Evolutionary conservation across 2,329 filamentous ascomycete genomes (phyloP), one percentile per base, ranked within the genome.

Genomic region (Fusarium cyanostomum): DNA sequence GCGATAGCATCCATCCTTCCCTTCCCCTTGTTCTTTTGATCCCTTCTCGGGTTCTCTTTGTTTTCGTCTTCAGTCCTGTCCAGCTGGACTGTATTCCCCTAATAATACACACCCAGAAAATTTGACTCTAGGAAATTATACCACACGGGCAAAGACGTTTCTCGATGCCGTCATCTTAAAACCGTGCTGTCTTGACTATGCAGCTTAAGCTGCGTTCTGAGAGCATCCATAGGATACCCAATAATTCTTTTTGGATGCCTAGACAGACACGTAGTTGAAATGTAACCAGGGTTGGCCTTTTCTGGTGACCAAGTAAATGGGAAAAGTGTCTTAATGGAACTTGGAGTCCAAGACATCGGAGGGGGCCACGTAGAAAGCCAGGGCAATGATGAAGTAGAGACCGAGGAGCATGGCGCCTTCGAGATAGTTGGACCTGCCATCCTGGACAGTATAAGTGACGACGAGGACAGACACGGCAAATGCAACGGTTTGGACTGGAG

Each of bases 371-470:
- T 83, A 87, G 71, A 87, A 87, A 13, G 85, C 85, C 30, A 87
- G 74, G 5, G 85, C 85, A 59, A 88, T 87, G 67, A 88, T 87
- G 43, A 82, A 69, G 71, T 87, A 88, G 13, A 88, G 77, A 45
- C 77, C 78, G 54, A 80, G 71, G 42, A 80, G 71, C 86, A 94
- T 90, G 43, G 89, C 89, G 39, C 91, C 91, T 75, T 94, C 91
- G 18, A 94, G 84, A 68, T 94, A 94, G 76, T 94, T 95, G 12
- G 88, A 92, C 76, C 91, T 92, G 71, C 92, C 92, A 71, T 94
- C 92, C 72, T 92, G 89, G 38, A 94, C 89, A 3, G 85, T 90
- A 76, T 87, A 93, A 54, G 86, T 91, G 30, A 92, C 90, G 28
- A 93, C 89, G 37, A 93, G 77, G 3, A 91, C 89, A 9, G 89